Percentiles rank a stretch among this genome's conserved stretches.
Conservation (phyloP, 345 rosid species). For the Hibiscus syriacus region DNA sequence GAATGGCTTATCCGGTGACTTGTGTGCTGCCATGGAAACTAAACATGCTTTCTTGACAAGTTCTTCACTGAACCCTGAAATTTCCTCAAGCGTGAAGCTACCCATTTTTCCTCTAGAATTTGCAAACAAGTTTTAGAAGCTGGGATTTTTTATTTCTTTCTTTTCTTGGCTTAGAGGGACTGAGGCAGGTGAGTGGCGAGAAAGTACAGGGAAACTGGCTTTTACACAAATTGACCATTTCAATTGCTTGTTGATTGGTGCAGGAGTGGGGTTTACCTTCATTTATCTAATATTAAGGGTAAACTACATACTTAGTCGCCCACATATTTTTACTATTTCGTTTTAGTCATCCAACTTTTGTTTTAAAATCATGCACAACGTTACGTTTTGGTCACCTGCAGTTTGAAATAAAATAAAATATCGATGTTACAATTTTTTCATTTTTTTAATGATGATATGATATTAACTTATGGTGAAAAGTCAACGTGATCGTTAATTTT, state of each 20-base stretch:
- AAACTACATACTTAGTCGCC: too few relatives aligned
- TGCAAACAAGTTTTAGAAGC: not conserved
- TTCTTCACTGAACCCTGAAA: constrained; percentile 28
- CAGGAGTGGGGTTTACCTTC: not conserved
- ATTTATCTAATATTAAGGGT: too few relatives aligned
- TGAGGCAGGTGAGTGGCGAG: not conserved
- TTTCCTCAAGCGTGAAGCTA: not conserved
- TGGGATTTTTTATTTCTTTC: not conserved
- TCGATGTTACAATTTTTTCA: too few relatives aligned
- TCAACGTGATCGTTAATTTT: too few relatives aligned
- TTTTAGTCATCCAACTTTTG: too few relatives aligned
- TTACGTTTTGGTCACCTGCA: too few relatives aligned
- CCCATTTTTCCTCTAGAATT: not conserved
- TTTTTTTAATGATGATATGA: too few relatives aligned
- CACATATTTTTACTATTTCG: too few relatives aligned
- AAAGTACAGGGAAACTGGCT: not conserved
- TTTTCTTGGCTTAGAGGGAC: not conserved
- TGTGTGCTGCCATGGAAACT: constrained; percentile 31
- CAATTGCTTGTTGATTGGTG: not conserved
- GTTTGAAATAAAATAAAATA: too few relatives aligned
- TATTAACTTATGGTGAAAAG: too few relatives aligned
- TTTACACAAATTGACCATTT: not conserved
- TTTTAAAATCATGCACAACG: too few relatives aligned
- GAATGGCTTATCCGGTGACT: constrained; percentile 19
- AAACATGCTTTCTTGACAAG: constrained; percentile 34